Base-by-base conservation (phyloP, 768 basidiomycete species). In the Rhizopogon vesiculosus region DNA sequence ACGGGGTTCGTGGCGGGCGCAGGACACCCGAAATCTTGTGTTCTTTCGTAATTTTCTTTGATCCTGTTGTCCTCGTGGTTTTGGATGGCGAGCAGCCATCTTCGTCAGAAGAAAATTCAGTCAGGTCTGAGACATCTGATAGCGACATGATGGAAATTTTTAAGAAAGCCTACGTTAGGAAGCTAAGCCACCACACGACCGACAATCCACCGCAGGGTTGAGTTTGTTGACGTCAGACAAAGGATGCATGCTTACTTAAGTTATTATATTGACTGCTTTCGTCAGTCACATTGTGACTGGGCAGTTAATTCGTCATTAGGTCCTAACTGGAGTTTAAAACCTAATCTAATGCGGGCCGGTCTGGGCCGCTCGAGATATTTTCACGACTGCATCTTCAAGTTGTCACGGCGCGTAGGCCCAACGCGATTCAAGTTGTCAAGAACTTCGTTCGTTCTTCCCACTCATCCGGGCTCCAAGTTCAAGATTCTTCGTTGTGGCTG, bases 61-160 rank as follows among this genome's bases (percentile, higher is more conserved):
- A 48, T 18, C 39, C 53, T 35, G 56, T 61, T 56, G 65, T 58
- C 60, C 65, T 63, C 28, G 64, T 59, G 22, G 58, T 63, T 40
- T 59, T 63, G 7, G 63, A 40, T 9, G 67, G 66, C 3, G 66
- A 68, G 22, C 62, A 56, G 43, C 73, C 70, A 0, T 72, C 73
- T 9, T 78, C 78, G 18, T 72, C 69, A 7, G 68, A 70, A 4
- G 75, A 75, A 38, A 80, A 61, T 43, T 80, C 79, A 18, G 79
- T 79, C 42, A 81, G 65, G 51, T 79, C 77, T 3, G 80, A 81
- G 41, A 67, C 51, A 51, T 77, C 75, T n/a, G 72, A 74, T 31
- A 71, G 60, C 35, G 72, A 70, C 70, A 74, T 73, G 48, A 46
- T 57, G 35, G 12, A 13, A 12, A 38, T 5, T 12, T 8, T 8